These are phyloP conservation scores for Metschnikowia proteae DNA, from an alignment of 805 yeast genomes.

Conservation along the genomic window DNA sequence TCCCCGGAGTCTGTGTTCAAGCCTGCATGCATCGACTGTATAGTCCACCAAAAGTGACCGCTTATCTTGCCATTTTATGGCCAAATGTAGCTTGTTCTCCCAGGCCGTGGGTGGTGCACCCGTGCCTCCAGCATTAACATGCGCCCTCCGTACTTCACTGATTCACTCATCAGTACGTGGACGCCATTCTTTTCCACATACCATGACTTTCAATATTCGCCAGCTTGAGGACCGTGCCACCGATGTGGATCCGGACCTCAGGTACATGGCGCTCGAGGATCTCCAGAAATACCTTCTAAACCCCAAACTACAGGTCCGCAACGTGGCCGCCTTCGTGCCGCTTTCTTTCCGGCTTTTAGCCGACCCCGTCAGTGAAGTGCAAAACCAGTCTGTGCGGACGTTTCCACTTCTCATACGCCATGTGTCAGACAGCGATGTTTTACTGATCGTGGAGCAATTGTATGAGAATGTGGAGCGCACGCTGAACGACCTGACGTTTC, in stretches of 20 bases:
- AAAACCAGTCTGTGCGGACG: slow-evolving; percentile 66
- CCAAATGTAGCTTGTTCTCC: background rate
- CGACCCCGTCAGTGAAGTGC: slow-evolving; percentile 69
- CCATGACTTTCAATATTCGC: slow-evolving; percentile 24
- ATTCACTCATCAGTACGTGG: background rate
- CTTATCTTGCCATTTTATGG: background rate
- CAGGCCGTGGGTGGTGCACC: background rate
- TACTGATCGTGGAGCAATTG: slow-evolving; percentile 29
- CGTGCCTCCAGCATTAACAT: background rate
- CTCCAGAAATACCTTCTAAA: slow-evolving; percentile 33
- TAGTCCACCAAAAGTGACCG: background rate
- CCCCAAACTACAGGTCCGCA: slow-evolving; percentile 23
- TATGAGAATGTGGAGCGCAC: slow-evolving; percentile 20
- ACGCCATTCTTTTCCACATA: background rate
- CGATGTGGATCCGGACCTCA: slow-evolving; percentile 74
- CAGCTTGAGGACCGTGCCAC: slow-evolving; percentile 42
- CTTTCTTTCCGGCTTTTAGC: slow-evolving; percentile 43
- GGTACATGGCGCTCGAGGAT: slow-evolving; percentile 84
- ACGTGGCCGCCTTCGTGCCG: slow-evolving; percentile 33
- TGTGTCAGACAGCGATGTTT: slow-evolving; percentile 28
- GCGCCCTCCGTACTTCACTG: background rate
- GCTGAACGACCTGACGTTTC: slow-evolving; percentile 24
- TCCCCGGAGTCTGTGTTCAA: background rate
- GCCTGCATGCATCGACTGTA: background rate
- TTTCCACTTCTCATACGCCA: slow-evolving; percentile 44